Base-by-base conservation (phyloP, 306 rosid species). In the Comarum palustre region DNA sequence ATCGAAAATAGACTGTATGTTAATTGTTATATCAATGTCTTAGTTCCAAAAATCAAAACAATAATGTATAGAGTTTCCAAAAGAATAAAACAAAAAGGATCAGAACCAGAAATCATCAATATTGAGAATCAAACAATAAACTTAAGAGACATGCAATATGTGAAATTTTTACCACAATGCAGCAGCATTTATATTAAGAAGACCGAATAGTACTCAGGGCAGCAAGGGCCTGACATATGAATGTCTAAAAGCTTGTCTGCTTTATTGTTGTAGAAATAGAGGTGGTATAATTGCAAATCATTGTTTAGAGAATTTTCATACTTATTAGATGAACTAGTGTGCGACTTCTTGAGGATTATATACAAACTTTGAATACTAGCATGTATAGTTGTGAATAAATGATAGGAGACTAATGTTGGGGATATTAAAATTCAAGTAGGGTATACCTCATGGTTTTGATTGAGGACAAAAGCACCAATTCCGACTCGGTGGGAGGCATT, bases 401-500 rank as follows among this genome's bases (percentile, higher is more conserved):
- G 59, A 20, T 52, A 51, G 22, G 2, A 5, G 16, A 43, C 46
- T 42, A 3, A 2, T 42, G 55, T 22, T 27, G 71, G 41, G 20
- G 57, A 39, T 45, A 34, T 16, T 34, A 17, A 10, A 36, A 17
- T 51, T 24, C 14, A 43, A 29, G 76, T 47, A 25, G 73, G 42
- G 57, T 14, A 25, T 85, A 91, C 97, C 97, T 94, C 93, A 77
- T 67, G 78, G 61, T 89, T 88, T 5, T 83, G 82, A 78, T 94
- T 88, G 68, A 85, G 78, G 12, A 91, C 84, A 81, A 94, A 78
- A 39, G 96, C 91, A 36, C 90, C 95, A 36, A 89, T 69, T 39
- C 95, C 84, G 2, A 91, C 97, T 74, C 91, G 83, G 67, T 94
- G 96, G 3, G 96, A 78, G 48, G 97, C 95, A 74, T 91, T 89